A percentile compares a stretch with the other conserved stretches of the same genome.
These are phyloP conservation scores for Trichoderma sp. DNA, from an alignment of 2,329 filamentous ascomycete species.

Conservation along the genomic window DNA sequence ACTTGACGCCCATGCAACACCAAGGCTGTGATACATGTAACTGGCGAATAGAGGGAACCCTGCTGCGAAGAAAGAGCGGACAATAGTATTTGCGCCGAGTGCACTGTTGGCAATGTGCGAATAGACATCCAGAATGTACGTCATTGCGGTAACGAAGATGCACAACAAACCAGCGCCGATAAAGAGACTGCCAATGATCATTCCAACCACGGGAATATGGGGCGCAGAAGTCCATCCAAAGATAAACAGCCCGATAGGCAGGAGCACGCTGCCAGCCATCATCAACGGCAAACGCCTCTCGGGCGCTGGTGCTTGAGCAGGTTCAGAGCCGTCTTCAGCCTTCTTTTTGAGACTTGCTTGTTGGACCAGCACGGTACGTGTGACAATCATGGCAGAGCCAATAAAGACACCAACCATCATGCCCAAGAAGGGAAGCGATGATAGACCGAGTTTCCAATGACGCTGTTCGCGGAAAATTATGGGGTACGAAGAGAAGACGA, in stretches of 20 bases:
- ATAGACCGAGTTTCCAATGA: slow-evolving; percentile 39
- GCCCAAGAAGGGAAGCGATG: slow-evolving; percentile 17
- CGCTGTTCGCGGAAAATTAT: slow-evolving; percentile 52
- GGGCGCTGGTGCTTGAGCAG: neutral
- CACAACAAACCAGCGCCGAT: slow-evolving; percentile 2
- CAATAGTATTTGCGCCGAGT: slow-evolving; percentile 37
- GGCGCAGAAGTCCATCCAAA: slow-evolving; percentile 20
- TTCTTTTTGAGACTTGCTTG: neutral
- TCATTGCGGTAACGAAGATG: slow-evolving; percentile 44
- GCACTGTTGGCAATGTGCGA: slow-evolving; percentile 37
- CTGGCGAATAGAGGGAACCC: slow-evolving; percentile 37
- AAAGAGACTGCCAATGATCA: slow-evolving; percentile 27
- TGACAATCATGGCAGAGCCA: slow-evolving; percentile 17
- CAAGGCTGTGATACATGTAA: slow-evolving; percentile 26
- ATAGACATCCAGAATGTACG: slow-evolving; percentile 39
- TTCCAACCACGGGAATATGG: slow-evolving; percentile 37
- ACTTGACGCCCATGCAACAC: slow-evolving; percentile 29
- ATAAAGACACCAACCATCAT: slow-evolving; percentile 21
- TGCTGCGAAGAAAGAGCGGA: slow-evolving; percentile 62
- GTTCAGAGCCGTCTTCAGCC: neutral
- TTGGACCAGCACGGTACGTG: slow-evolving; percentile 1
- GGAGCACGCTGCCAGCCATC: slow-evolving; percentile 19
- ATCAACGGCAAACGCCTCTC: slow-evolving; percentile 18
- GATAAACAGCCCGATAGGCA: slow-evolving; percentile 17
- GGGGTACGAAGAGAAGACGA: slow-evolving; percentile 57